These are phyloP conservation scores for Cadophora sp. DNA, from an alignment of 2,329 filamentous ascomycete genomes.

Conservation along the genomic window DNA sequence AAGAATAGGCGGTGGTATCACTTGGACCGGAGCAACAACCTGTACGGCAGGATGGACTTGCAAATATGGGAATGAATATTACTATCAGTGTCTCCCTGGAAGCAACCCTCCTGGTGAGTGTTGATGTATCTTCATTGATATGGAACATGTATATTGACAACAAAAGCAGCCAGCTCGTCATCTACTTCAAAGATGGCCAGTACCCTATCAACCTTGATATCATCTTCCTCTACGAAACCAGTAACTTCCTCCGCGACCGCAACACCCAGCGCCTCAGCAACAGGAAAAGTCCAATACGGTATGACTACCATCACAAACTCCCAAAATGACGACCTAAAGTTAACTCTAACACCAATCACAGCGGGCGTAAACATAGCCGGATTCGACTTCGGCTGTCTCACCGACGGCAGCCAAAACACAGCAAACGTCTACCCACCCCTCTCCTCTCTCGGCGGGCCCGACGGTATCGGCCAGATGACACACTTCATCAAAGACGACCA, in stretches of 20 bases:
- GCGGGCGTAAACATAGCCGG: slow-evolving; percentile 46
- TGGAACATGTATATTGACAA: background rate
- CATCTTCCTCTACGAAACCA: background rate
- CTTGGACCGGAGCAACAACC: slow-evolving; percentile 42
- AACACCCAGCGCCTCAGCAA: slow-evolving; percentile 19
- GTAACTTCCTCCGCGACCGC: background rate
- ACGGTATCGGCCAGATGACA: slow-evolving; percentile 42
- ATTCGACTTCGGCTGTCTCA: slow-evolving; percentile 56
- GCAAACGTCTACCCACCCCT: slow-evolving; percentile 26
- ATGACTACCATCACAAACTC: background rate
- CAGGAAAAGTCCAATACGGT: slow-evolving; percentile 36
- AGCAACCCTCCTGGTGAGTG: slow-evolving; percentile 8
- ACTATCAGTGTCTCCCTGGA: slow-evolving; percentile 44
- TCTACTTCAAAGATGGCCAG: too few species aligned
- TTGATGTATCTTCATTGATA: background rate
- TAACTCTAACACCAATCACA: slow-evolving; percentile 8
- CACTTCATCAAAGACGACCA: slow-evolving; percentile 30
- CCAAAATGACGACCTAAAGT: slow-evolving; percentile 1
- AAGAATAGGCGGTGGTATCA: slow-evolving; percentile 36
- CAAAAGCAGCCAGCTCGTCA: background rate
- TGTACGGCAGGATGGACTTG: slow-evolving; percentile 45
- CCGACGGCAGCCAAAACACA: slow-evolving; percentile 48
- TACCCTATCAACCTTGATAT: background rate
- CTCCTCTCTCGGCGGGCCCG: slow-evolving; percentile 41
- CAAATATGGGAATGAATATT: slow-evolving; percentile 40